Percentiles rank a stretch among this genome's conserved stretches.
Evolutionary conservation across 2,329 filamentous ascomycete species (phyloP).

Genomic region (Aspergillus sp.): DNA sequence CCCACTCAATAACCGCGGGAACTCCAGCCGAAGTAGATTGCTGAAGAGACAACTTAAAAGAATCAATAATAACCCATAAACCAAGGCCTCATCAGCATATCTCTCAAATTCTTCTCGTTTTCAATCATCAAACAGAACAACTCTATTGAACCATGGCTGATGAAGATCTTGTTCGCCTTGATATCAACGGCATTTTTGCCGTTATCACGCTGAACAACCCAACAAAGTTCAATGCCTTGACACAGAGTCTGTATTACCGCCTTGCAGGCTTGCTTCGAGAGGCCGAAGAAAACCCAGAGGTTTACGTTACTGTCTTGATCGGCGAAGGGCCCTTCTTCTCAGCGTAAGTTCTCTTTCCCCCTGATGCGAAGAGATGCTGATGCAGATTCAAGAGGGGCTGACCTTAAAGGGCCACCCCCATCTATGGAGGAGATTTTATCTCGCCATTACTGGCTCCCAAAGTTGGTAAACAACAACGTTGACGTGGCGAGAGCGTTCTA

Average conservation of each 20-base stretch:
- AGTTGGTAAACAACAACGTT: slow-evolving; percentile 58
- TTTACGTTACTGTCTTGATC: neutral
- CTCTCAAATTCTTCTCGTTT: no score
- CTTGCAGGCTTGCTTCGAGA: neutral
- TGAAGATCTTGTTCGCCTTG: no score
- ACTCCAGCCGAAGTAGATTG: no score
- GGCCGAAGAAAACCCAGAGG: neutral
- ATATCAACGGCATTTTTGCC: neutral
- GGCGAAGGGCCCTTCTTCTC: neutral
- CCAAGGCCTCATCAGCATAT: no score
- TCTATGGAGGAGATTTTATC: no score
- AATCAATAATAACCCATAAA: no score
- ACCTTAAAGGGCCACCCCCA: neutral
- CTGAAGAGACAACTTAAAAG: no score
- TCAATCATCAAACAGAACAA: no score
- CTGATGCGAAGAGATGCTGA: no score
- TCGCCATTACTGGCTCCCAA: neutral
- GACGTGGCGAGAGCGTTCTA: slow-evolving; percentile 78
- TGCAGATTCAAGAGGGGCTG: neutral
- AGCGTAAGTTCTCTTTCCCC: no score
- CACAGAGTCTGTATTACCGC: neutral
- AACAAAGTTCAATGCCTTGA: neutral
- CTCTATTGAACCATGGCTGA: no score
- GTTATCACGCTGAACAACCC: neutral
- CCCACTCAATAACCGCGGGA: no score